Conservation (phyloP, 2,329 filamentous ascomycete species). For the Colletotrichum gloeosporioides region DNA sequence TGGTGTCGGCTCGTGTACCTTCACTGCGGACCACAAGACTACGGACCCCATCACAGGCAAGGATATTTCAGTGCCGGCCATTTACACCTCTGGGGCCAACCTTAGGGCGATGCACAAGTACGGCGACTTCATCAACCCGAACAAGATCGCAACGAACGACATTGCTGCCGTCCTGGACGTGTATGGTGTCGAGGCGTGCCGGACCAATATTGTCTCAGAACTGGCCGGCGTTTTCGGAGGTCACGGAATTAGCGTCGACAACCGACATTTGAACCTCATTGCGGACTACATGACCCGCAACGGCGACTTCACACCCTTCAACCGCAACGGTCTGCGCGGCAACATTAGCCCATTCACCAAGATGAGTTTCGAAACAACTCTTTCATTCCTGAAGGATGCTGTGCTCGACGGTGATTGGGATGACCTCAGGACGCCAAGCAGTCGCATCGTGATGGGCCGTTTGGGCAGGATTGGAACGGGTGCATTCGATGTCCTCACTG, state of each 20-base stretch:
- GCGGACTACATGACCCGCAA: slow-evolving; percentile 97
- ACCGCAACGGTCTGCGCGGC: slow-evolving; percentile 83
- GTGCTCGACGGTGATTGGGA: slow-evolving; percentile 91
- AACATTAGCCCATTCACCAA: slow-evolving; percentile 94
- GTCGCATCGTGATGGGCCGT: slow-evolving; percentile 85
- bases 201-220: slow-evolving; percentile 85
- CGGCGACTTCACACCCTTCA: slow-evolving; percentile 90
- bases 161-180: slow-evolving; percentile 82
- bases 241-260: slow-evolving; percentile 92
- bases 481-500: slow-evolving; percentile 84
- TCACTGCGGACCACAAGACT: slow-evolving; percentile 64
- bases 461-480: slow-evolving; percentile 87
- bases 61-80: slow-evolving; percentile 56
- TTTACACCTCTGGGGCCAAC: slow-evolving; percentile 87
- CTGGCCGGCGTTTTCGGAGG: slow-evolving; percentile 84
- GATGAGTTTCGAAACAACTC: slow-evolving; percentile 99
- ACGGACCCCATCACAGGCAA: slow-evolving; percentile 53
- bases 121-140: slow-evolving; percentile 82
- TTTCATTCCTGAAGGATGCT: slow-evolving; percentile 91
- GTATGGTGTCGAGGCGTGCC: slow-evolving; percentile 94
- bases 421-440: slow-evolving; percentile 83
- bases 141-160: slow-evolving; percentile 90
- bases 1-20: slow-evolving; percentile 75
- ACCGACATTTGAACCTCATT: slow-evolving; percentile 92
- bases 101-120: slow-evolving; percentile 90